Base-by-base conservation (phyloP, 495 filamentous ascomycete genomes). In the Penicillium alfredii region DNA sequence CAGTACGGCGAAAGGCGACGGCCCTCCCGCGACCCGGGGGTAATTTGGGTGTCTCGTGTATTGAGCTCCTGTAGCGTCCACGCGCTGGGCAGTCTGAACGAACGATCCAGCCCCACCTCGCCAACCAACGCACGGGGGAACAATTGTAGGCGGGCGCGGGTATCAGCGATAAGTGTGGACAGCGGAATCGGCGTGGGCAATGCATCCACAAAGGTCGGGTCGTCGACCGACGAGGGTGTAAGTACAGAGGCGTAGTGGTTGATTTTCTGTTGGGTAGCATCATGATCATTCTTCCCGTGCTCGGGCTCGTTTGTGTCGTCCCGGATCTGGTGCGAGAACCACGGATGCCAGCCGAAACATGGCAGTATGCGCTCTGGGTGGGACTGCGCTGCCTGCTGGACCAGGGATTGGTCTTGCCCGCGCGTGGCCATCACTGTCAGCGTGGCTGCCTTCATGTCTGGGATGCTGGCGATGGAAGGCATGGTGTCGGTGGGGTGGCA, bases 401-500 rank as follows among this genome's bases (percentile, higher is more conserved):
- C 93, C 12, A 97, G 77, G 6, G 81, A 69, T 60, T 97, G 92
- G 58, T 97, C 93, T 60, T 94, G 74, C 2, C 68, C 69, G 22
- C 89, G 79, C 1, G 93, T 96, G 6, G 86, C 78, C 90, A 98
- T 96, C 37, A 93, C 73, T 3, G 87, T 88, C 14, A 98, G 63
- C 10, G 71, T 74, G 16, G 72, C 76, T 26, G 87, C 78, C 49
- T 79, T 82, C 88, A 97, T 96, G 18, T 53, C 44, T 9, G 78
- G 68, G 34, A 97, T 87, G 11, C 63, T 62, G 22, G 71, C 48
- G 30, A 88, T 65, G 4, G 74, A 81, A 13, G 80, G 53, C 77
- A 92, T 84, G n/a, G 86, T 94, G 58, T 96, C 90, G 13, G 92
- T 98, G n/a, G 92, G 89, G 59, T 98, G 92, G 52, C 93, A 98